Base-by-base conservation (phyloP, 768 basidiomycete species). In the Suillus subaureus region DNA sequence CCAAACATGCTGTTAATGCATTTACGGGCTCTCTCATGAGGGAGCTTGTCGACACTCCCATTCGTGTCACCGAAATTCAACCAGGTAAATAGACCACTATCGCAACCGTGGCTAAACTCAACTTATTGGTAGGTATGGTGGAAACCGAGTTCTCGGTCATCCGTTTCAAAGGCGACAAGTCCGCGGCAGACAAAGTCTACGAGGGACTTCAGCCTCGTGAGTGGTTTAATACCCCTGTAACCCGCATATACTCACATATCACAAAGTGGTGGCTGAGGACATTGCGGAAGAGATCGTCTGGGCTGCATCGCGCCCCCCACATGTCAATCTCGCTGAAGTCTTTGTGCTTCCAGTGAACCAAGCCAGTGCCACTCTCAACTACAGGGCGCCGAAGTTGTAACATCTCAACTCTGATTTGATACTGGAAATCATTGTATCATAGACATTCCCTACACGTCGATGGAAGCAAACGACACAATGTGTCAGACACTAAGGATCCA, bases 261-360 rank as follows among this genome's bases (percentile, higher is more conserved):
- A 39, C 28, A 39, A 71, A 96, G 93, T 97, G 76, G 84, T 85
- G 7, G 88, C 90, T 8, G 84, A 90, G 66, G 96, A 98, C 73
- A 91, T 98, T 55, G 97, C 97, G 1, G 97, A 99, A 75, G 96
- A 99, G 78, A 96, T 99, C 72, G 95, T 97, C 23, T 99, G 97
- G 97, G 89, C 89, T 16, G 97, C 97, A 23, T 84, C 92, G 13
- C 89, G 96, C 49, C 96, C 96, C 13, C 83, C 92, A 47, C 96
- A 97, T 73, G 93, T 98, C 54, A 96, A 98, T 74, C 84, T 98
- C 51, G 94, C 93, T 1, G 91, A 95, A 72, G 78, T 92, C 13
- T 85, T 87, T 64, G 83, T 94, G 54, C 85, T 93, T 70, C 92
- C 92, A 2, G 89, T 89, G 37, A 92, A 92, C 74, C 92, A 94